phyloP scores from a whole-genome alignment of 345 rosid species.

The Citrus reticulata region DNA sequence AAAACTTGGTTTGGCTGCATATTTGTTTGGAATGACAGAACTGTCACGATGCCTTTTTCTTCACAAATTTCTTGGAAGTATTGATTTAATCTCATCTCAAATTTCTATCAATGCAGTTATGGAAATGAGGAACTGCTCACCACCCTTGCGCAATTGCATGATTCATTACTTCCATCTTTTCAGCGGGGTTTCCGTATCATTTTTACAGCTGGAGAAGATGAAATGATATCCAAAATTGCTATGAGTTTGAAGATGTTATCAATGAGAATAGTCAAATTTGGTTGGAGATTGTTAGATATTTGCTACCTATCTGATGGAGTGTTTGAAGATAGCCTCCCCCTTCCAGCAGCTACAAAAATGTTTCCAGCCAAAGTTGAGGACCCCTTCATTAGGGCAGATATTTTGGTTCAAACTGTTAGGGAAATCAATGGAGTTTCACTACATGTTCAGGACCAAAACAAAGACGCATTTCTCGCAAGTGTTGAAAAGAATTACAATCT shows the following conservation, averaged over 20 bases:
- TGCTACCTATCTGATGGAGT: conserved; percentile 67
- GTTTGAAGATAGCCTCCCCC: conserved; percentile 34
- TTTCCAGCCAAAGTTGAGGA: conserved; percentile 89
- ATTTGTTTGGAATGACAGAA: background rate
- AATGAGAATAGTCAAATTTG: conserved; percentile 55
- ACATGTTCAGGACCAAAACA: conserved; percentile 44
- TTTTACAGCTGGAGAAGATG: conserved; percentile 42
- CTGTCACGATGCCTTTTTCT: background rate
- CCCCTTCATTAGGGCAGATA: conserved; percentile 82
- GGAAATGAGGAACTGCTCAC: conserved; percentile 77
- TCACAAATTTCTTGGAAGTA: background rate
- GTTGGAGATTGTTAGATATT: conserved; percentile 72
- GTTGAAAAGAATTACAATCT: conserved; percentile 58
- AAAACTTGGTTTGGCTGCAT: background rate
- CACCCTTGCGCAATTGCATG: conserved; percentile 69
- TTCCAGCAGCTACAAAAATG: conserved; percentile 62
- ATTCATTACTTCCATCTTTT: conserved; percentile 78
- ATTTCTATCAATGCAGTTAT: conserved; percentile 45
- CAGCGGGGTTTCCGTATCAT: conserved; percentile 53
- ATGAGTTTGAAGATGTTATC: conserved; percentile 73
- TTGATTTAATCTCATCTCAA: conserved; percentile 14
- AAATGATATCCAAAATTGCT: conserved; percentile 39
- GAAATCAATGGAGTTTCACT: conserved; percentile 65
- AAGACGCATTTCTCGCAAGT: conserved; percentile 48
- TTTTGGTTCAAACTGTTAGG: conserved; percentile 71